A percentile compares a stretch with the other conserved stretches of the same genome.
Conservation (phyloP, 257 asterid genomes). For the Penstemon davidsonii region DNA sequence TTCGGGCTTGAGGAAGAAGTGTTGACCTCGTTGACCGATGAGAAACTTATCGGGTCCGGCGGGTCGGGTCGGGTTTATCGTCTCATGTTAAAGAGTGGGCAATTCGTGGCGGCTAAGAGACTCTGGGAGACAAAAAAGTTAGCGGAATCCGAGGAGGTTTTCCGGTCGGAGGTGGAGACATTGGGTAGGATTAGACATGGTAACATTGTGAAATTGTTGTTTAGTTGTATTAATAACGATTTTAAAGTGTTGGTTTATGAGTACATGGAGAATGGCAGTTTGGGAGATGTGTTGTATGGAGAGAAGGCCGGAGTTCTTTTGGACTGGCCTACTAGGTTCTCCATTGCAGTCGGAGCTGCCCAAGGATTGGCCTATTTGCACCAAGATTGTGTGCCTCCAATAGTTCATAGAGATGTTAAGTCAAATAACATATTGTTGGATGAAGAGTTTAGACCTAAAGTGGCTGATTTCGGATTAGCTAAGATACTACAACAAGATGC, state of each 20-base stretch:
- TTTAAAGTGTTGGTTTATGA: conserved; percentile 65
- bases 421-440: conserved; percentile 36
- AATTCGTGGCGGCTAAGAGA: conserved; percentile 73
- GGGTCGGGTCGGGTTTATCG: conserved; percentile 80
- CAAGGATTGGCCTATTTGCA: conserved; percentile 90
- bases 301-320: conserved; percentile 58
- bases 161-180: conserved; percentile 53
- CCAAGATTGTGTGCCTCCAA: conserved; percentile 46
- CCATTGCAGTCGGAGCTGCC: conserved; percentile 71
- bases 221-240: conserved; percentile 60
- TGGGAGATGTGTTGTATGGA: conserved; percentile 66
- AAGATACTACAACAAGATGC: conserved; percentile 44
- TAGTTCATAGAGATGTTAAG: conserved; percentile 35
- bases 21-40: conserved; percentile 47
- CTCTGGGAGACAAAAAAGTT: conserved; percentile 60
- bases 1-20: conserved; percentile 58
- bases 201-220: conserved; percentile 72
- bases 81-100: conserved; percentile 60
- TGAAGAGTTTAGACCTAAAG: conserved; percentile 32
- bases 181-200: conserved; percentile 61
- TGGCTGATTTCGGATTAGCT: conserved; percentile 86
- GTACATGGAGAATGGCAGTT: conserved; percentile 65
- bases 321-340: conserved; percentile 73
- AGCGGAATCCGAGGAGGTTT: conserved; percentile 49
- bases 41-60: conserved; percentile 72